Conservation (phyloP, 306 rosid genomes). For the Ceratonia siliqua region DNA sequence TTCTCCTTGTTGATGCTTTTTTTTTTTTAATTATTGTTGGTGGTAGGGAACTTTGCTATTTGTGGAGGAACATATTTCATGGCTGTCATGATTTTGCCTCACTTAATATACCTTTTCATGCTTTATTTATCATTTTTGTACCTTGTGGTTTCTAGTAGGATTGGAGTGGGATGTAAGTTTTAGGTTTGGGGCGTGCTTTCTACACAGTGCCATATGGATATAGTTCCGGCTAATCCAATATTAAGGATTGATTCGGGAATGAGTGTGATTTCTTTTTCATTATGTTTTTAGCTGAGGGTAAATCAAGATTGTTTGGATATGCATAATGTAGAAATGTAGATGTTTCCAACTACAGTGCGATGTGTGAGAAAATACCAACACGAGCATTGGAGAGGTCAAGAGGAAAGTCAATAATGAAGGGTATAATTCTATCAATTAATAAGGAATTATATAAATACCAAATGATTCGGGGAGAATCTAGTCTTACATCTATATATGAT, state of each 20-base stretch:
- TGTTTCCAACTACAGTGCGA: not conserved
- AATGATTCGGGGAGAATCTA: not conserved
- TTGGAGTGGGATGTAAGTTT: not conserved
- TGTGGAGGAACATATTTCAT: not conserved
- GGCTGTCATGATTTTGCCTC: slow-evolving; percentile 6
- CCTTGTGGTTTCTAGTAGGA: not conserved
- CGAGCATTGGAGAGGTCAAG: not conserved
- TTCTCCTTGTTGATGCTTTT: not conserved
- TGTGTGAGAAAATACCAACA: not conserved
- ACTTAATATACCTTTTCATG: not conserved
- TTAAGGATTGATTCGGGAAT: not conserved
- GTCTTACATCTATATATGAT: not conserved
- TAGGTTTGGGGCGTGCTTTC: not conserved
- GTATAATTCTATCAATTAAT: not conserved
- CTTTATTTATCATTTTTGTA: not conserved
- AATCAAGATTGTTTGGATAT: not conserved
- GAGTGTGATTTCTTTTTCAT: not conserved
- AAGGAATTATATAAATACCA: not conserved
- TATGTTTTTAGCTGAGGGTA: not conserved
- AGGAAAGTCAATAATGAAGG: not conserved
- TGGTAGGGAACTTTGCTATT: not conserved
- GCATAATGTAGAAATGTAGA: not conserved
- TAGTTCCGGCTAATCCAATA: not conserved
- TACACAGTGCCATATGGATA: not conserved
- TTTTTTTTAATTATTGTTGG: not conserved